Base-by-base conservation (phyloP, 805 yeast genomes). In the Starmerella riodocensis region DNA sequence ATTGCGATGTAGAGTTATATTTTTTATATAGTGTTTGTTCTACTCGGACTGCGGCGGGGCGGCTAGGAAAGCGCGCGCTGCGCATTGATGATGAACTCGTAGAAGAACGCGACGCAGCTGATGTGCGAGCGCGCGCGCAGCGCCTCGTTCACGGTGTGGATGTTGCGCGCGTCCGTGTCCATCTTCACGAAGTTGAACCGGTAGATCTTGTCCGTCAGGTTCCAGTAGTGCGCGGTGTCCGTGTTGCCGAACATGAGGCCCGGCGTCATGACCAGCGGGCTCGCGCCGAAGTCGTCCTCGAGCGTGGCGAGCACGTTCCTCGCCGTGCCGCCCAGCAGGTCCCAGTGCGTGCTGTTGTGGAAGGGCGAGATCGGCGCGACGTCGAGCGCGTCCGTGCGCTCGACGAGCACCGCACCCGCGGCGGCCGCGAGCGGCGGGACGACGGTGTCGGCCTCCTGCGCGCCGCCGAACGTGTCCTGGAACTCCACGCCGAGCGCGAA, bases 161-260 rank as follows among this genome's bases (percentile, higher is more conserved):
- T 53, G 34, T 44, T 40, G 14, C 18, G 30, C 32, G 18, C 19
- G 32, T 50, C 55, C 11, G 24, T 55, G 13, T 19, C 13, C n/a
- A 33, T 56, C 26, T 19, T 31, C 27, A 44, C 37, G 12, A 39
- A 29, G 16, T 22, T 22, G 56, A 65, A 74, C 42, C 86, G 64
- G 62, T 65, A 78, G 36, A 79, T 73, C 55, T 77, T 69, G 25
- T 60, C 54, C 2, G 78, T 69, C 48, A 78, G 60, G 32, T 61
- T 56, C 84, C 82, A 76, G 57, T 76, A 79, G 51, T 70, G 67
- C 41, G 65, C 63, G 3, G 86, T 78, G 54, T 79, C 86, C 4
- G 86, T 78, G 58, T 78, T 78, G 28, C 78, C 86, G 3, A 80
- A 65, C 69, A 73, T 70, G 36, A 78, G 57, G 22, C 69, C 63